These are phyloP conservation scores for Talaromyces piceae DNA, from an alignment of 2,329 filamentous ascomycete species.

Conservation along the genomic window DNA sequence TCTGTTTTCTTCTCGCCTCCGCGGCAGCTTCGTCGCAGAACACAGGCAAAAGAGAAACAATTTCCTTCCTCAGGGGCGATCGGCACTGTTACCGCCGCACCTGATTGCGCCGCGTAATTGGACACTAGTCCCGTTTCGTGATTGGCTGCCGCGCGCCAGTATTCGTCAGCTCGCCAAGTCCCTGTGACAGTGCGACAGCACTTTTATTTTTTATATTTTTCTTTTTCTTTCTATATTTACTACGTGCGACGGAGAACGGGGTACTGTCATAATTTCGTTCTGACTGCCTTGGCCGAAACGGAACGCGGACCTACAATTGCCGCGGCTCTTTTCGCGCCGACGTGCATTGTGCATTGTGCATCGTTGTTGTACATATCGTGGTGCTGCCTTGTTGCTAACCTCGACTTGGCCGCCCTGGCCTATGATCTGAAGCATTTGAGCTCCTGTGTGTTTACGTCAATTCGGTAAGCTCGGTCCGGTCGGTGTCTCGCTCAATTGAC, in stretches of 20 bases:
- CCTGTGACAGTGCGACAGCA: background rate
- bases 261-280: no score
- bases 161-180: constrained; percentile 8
- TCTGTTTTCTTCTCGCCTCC: background rate
- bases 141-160: background rate
- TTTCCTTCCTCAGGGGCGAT: background rate
- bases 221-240: no score
- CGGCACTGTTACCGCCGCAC: background rate
- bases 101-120: constrained; percentile 10
- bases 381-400: background rate
- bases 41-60: no score
- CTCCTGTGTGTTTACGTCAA: background rate
- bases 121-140: constrained; percentile 3
- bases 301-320: background rate
- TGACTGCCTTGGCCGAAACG: background rate
- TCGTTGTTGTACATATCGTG: no score
- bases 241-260: no score
- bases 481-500: background rate
- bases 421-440: background rate
- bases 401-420: background rate
- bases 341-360: background rate
- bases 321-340: constrained; percentile 4
- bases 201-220: no score
- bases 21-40: background rate
- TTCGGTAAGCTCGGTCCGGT: background rate